These are phyloP conservation scores for Aspergillus conjunctus DNA, from an alignment of 495 filamentous ascomycete species.

Conservation along the genomic window DNA sequence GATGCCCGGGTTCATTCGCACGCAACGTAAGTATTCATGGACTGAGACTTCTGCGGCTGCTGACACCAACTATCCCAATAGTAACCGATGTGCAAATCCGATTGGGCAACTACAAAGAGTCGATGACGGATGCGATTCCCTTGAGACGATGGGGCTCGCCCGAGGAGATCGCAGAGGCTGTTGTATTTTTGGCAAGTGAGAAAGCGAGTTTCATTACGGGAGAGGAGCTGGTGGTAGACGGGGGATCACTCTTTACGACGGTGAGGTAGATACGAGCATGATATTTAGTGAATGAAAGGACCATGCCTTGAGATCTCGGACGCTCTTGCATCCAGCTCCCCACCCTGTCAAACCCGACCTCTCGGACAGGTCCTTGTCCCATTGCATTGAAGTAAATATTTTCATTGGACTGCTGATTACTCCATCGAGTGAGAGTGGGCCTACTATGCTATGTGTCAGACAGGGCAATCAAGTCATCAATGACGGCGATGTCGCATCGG, in stretches of 20 bases:
- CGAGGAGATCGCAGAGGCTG: conserved; percentile 40
- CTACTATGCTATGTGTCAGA: too few relatives aligned
- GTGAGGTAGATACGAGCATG: too few relatives aligned
- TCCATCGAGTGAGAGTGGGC: too few relatives aligned
- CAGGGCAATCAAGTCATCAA: too few relatives aligned
- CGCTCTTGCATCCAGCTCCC: too few relatives aligned
- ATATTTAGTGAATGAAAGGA: too few relatives aligned
- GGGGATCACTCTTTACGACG: conserved; percentile 11
- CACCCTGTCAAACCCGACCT: too few relatives aligned
- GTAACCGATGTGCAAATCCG: not conserved
- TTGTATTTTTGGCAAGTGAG: conserved; percentile 36
- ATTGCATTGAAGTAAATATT: too few relatives aligned
- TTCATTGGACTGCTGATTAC: too few relatives aligned
- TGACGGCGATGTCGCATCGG: too few relatives aligned
- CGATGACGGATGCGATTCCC: conserved; percentile 20
- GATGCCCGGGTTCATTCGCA: conserved; percentile 8
- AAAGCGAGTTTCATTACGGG: conserved; percentile 42
- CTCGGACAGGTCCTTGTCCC: too few relatives aligned
- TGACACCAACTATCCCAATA: not conserved
- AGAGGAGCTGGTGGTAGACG: conserved; percentile 41
- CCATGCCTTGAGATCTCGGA: too few relatives aligned
- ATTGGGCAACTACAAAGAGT: not conserved
- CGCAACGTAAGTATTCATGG: not conserved
- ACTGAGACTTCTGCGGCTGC: not conserved
- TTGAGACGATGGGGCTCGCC: conserved; percentile 38